Percentiles rank a stretch among this genome's conserved stretches.
phyloP scores from a whole-genome alignment of 2,329 filamentous ascomycete species.

The Cladobotryum protrusum region DNA sequence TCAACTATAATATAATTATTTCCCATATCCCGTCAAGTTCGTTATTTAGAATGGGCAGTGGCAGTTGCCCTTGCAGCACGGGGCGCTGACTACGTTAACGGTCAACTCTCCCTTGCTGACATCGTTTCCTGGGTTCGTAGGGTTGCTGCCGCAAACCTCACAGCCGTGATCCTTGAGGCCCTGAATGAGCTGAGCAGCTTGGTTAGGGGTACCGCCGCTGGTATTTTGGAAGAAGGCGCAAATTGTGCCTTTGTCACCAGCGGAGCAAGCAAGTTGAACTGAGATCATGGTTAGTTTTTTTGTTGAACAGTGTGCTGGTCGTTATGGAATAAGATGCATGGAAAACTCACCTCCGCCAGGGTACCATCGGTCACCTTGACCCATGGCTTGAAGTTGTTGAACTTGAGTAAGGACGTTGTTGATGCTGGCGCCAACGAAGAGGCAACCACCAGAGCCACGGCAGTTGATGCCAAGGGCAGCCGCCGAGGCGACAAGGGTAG shows the following conservation, averaged over 20 bases:
- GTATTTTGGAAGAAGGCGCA: conserved; percentile 17
- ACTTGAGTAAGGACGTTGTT: conserved; percentile 10
- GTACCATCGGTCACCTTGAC: conserved; percentile 12
- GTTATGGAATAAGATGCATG: neutral
- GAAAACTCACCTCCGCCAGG: conserved; percentile 8
- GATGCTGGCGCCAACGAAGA: conserved; percentile 11
- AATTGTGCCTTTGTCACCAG: conserved; percentile 11
- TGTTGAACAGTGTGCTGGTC: too few relatives aligned
- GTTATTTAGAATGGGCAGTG: conserved; percentile 1
- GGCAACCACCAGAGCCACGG: conserved; percentile 14
- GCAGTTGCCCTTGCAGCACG: conserved; percentile 16
- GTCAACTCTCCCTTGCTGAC: conserved; percentile 15
- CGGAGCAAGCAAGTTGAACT: conserved; percentile 16
- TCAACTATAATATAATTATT: too few relatives aligned
- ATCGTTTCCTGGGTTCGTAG: conserved; percentile 14
- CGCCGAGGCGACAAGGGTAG: conserved; percentile 6
- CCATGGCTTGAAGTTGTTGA: conserved; percentile 8
- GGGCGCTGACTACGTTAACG: conserved; percentile 13
- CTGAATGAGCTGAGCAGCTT: conserved; percentile 12
- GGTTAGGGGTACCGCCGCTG: conserved; percentile 12
- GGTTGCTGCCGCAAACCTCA: conserved; percentile 14
- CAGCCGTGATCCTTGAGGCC: conserved; percentile 13
- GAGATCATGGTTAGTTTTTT: too few relatives aligned
- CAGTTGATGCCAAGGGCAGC: conserved; percentile 15
- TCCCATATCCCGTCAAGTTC: too few relatives aligned